Percentiles rank a stretch among this genome's conserved stretches.
Evolutionary conservation across 2,329 filamentous ascomycete genomes (phyloP).

Genomic region (Neopestalotiopsis rosae): DNA sequence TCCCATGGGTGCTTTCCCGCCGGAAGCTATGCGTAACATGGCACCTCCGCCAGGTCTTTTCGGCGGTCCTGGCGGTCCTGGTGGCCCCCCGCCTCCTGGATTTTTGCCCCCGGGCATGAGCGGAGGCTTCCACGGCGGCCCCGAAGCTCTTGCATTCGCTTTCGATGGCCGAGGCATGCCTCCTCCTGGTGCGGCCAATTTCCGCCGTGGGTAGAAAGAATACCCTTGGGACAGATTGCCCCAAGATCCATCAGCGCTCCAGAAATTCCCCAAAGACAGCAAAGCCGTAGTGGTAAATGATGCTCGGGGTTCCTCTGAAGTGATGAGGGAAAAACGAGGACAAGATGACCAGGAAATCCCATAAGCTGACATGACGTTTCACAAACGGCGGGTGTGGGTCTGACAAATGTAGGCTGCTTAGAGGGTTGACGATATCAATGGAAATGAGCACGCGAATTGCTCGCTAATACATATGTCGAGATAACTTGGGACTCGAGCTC

Average conservation of each 20-base stretch:
- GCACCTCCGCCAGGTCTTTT: conserved; percentile 65
- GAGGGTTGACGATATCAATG: not conserved
- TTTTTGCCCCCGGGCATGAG: conserved; percentile 62
- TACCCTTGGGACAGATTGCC: not conserved
- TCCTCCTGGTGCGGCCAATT: conserved; percentile 48
- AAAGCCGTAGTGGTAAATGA: too few relatives aligned
- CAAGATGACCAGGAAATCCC: too few relatives aligned
- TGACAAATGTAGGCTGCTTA: not conserved
- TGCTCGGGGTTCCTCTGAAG: too few relatives aligned
- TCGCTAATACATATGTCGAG: not conserved
- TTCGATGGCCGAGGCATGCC: conserved; percentile 64
- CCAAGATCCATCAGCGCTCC: not conserved
- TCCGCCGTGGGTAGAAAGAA: conserved; percentile 36
- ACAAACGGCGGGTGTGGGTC: not conserved
- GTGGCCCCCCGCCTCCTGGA: conserved; percentile 42
- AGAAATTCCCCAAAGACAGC: too few relatives aligned
- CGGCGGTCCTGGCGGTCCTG: conserved; percentile 36
- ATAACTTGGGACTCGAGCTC: not conserved
- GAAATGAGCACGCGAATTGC: not conserved
- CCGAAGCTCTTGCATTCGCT: conserved; percentile 54
- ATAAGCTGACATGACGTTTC: not conserved
- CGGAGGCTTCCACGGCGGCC: conserved; percentile 58
- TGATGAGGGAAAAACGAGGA: too few relatives aligned
- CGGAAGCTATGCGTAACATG: conserved; percentile 56
- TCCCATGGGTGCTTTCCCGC: conserved; percentile 52